Evolutionary conservation across 148 eudicot genomes (phyloP).

Genomic region (Fagopyrum tataricum): DNA sequence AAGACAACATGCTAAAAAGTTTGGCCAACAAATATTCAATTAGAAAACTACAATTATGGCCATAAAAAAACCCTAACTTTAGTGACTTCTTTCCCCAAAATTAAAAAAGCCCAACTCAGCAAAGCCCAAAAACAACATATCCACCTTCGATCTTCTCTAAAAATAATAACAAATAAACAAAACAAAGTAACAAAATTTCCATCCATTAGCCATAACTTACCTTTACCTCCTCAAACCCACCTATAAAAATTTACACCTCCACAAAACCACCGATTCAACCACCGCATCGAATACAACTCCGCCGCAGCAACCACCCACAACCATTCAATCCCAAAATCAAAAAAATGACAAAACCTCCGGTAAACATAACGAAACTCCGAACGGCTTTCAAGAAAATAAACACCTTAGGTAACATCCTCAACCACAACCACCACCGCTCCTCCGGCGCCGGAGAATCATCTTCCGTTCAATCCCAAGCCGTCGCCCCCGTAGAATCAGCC

Average conservation of each 20-base stretch:
- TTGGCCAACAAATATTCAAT: no score
- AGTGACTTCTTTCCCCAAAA: not conserved
- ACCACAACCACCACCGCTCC: not conserved
- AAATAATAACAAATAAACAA: not conserved
- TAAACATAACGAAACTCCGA: conserved; percentile 18
- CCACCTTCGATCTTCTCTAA: not conserved
- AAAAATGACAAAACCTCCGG: conserved; percentile 25
- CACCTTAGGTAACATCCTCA: conserved; percentile 17
- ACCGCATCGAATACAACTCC: not conserved
- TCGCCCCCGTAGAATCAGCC: not conserved
- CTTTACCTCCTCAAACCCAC: no score
- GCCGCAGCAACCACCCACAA: not conserved
- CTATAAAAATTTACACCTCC: not conserved
- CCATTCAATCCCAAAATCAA: not conserved
- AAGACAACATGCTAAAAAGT: no score
- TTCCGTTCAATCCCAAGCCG: not conserved
- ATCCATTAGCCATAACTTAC: not conserved
- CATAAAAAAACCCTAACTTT: not conserved
- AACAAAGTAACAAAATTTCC: not conserved
- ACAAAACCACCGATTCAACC: not conserved
- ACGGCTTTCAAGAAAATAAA: conserved; percentile 33
- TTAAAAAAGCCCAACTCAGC: not conserved
- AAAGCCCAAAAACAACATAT: not conserved
- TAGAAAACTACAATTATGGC: no score
- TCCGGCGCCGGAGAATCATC: not conserved